phyloP scores from a whole-genome alignment of 2,329 filamentous ascomycete genomes.

The Gaeumannomyces tritici region DNA sequence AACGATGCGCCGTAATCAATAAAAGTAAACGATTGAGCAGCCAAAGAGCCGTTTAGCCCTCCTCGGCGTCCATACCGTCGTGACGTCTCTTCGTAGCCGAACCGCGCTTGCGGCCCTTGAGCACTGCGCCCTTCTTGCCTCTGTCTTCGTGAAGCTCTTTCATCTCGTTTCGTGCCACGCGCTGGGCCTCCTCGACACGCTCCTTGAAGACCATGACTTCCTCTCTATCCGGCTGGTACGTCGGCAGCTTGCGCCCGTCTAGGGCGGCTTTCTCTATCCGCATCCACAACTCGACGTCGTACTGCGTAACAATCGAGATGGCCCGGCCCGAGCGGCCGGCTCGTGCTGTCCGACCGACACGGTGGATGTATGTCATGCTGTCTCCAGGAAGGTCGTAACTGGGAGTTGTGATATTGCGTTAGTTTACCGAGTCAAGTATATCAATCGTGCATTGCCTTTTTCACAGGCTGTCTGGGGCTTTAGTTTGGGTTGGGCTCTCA shows the following conservation, averaged over 20 bases:
- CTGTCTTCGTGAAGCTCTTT: constrained; percentile 66
- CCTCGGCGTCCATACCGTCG: constrained; percentile 67
- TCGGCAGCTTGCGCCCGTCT: constrained; percentile 52
- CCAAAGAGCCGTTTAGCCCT: constrained; percentile 42
- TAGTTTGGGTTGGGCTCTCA: neutral
- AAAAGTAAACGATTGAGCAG: neutral
- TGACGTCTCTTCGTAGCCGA: constrained; percentile 23
- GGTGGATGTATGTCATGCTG: constrained; percentile 84
- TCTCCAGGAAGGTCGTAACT: constrained; percentile 80
- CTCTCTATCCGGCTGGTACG: constrained; percentile 64
- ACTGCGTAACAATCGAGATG: constrained; percentile 75
- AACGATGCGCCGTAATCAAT: too few relatives aligned
- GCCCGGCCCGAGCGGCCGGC: constrained; percentile 79
- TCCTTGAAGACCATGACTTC: constrained; percentile 76
- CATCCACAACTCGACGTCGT: constrained; percentile 72
- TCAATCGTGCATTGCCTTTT: neutral
- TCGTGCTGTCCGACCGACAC: constrained; percentile 79
- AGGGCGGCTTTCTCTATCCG: constrained; percentile 77
- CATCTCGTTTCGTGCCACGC: constrained; percentile 71
- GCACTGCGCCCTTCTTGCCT: constrained; percentile 40
- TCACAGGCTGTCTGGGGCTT: constrained; percentile 20
- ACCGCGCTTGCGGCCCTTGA: constrained; percentile 36
- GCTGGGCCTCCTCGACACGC: constrained; percentile 74
- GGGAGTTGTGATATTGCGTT: neutral
- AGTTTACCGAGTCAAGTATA: neutral